Conservation (phyloP, 352 stramenopile species). For the Phytophthora sansomeana region DNA sequence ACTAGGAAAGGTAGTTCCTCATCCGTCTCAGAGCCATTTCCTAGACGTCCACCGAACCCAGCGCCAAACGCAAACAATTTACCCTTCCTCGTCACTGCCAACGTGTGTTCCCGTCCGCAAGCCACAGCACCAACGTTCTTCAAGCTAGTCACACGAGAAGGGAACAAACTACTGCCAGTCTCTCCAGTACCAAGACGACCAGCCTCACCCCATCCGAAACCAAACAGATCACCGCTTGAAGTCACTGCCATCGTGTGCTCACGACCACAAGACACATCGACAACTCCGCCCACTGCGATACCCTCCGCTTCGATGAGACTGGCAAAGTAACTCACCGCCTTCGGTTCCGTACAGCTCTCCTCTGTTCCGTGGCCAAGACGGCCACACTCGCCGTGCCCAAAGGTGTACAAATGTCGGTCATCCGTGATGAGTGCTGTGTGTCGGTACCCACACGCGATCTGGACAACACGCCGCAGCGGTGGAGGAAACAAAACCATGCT, state of each 20-base stretch:
- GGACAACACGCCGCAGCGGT: conserved; percentile 61
- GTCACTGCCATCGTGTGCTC: conserved; percentile 89
- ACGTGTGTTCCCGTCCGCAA: conserved; percentile 85
- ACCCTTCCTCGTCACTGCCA: conserved; percentile 63
- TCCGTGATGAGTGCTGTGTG: conserved; percentile 79
- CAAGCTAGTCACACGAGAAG: conserved; percentile 63
- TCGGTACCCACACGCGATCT: conserved; percentile 81
- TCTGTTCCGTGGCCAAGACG: conserved; percentile 78
- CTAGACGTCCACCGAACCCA: conserved; percentile 80
- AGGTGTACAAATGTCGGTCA: conserved; percentile 76
- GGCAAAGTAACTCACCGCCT: conserved; percentile 62
- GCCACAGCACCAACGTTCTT: conserved; percentile 60
- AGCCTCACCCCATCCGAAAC: conserved; percentile 88
- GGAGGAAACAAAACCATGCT: conserved; percentile 54
- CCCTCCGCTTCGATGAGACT: conserved; percentile 54
- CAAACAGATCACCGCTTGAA: conserved; percentile 71
- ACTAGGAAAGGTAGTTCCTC: conserved; percentile 61
- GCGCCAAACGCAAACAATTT: conserved; percentile 78
- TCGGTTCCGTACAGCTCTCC: conserved; percentile 50
- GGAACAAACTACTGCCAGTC: conserved; percentile 67
- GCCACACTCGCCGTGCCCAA: conserved; percentile 84
- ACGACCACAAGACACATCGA: conserved; percentile 74
- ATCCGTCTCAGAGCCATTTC: conserved; percentile 69
- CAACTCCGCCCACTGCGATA: conserved; percentile 44
- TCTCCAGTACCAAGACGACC: conserved; percentile 84